A percentile compares a stretch with the other conserved stretches of the same genome.
Conservation (phyloP, 345 rosid species). For the Salix dunnii region DNA sequence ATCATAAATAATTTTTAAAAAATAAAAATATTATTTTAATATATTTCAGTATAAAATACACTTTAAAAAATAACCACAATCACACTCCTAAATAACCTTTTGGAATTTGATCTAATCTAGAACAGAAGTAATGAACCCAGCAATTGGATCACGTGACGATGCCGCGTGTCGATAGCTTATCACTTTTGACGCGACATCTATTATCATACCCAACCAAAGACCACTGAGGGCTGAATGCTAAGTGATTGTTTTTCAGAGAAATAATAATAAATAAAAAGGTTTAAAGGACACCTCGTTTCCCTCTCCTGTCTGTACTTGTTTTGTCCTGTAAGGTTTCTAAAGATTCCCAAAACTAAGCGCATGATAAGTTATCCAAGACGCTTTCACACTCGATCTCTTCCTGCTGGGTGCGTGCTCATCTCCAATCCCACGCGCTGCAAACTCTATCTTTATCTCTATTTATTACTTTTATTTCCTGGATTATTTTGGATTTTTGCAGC, state of each 20-base stretch:
- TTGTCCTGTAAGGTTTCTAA: neutral
- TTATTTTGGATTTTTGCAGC: neutral
- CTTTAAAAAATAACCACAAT: no score
- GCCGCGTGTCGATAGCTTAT: neutral
- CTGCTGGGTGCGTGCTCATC: neutral
- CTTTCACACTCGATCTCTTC: neutral
- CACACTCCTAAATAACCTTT: no score
- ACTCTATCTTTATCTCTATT: neutral
- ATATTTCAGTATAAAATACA: no score
- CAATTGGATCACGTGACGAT: no score
- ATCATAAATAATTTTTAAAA: no score
- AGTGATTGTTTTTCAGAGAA: neutral
- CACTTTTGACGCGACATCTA: neutral
- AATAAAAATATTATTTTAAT: no score
- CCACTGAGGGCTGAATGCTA: neutral
- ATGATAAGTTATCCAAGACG: conserved; percentile 3
- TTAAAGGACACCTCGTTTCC: neutral
- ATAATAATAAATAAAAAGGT: neutral
- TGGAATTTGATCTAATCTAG: no score
- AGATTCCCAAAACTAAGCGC: neutral
- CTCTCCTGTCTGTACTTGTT: neutral
- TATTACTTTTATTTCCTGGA: neutral
- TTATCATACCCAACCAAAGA: neutral
- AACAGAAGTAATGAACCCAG: no score
- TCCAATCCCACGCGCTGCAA: neutral